phyloP scores from a whole-genome alignment of 2,329 filamentous ascomycete species.

The Penicillium sp. region DNA sequence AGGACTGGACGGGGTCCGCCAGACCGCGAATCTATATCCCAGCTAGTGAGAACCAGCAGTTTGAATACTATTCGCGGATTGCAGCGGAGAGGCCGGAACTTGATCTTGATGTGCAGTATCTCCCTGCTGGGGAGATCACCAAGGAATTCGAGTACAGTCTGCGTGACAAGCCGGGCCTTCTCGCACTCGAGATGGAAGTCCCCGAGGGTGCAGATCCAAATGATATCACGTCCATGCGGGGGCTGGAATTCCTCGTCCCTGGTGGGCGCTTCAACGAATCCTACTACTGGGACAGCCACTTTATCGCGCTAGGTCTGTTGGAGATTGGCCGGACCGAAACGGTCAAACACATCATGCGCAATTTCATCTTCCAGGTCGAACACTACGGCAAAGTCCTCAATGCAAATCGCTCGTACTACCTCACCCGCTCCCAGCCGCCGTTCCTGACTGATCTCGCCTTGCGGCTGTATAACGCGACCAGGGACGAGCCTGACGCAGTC shows the following conservation, averaged over 20 bases:
- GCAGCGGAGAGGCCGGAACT: slow-evolving; percentile 81
- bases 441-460: slow-evolving; percentile 98
- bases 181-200: slow-evolving; percentile 89
- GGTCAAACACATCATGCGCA: slow-evolving; percentile 90
- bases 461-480: slow-evolving; percentile 90
- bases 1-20: slow-evolving; percentile 92
- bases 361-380: slow-evolving; percentile 97
- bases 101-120: slow-evolving; percentile 80
- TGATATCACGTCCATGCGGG: slow-evolving; percentile 72
- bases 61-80: slow-evolving; percentile 84
- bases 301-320: slow-evolving; percentile 90
- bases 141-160: slow-evolving; percentile 80
- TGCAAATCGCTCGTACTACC: slow-evolving; percentile 94
- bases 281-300: slow-evolving; percentile 99
- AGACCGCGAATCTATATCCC: slow-evolving; percentile 92
- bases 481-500: slow-evolving; percentile 76
- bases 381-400: slow-evolving; percentile 99
- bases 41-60: slow-evolving; percentile 79
- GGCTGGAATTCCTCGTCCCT: slow-evolving; percentile 92
- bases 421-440: slow-evolving; percentile 90
- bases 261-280: slow-evolving; percentile 97
- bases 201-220: slow-evolving; percentile 54
- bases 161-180: slow-evolving; percentile 83
- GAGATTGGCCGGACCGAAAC: slow-evolving; percentile 83
- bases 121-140: slow-evolving; percentile 70